Conservation (phyloP, 208 protist genomes). For the Zelonia costaricensis region DNA sequence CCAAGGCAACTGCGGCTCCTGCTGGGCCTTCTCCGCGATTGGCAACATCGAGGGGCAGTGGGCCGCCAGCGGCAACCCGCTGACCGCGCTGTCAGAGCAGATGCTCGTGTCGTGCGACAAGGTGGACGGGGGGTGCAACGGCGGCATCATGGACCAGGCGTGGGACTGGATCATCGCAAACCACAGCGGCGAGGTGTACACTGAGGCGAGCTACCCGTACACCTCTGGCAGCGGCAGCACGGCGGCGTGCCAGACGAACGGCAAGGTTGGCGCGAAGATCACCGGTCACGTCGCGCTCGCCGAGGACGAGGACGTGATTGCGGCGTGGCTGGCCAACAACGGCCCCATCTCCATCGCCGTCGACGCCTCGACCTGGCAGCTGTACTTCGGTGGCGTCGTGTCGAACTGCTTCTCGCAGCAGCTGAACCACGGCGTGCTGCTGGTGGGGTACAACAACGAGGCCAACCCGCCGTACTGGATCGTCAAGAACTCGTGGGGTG, state of each 20-base stretch:
- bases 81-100: slow-evolving; percentile 93
- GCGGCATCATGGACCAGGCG: slow-evolving; percentile 90
- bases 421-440: slow-evolving; percentile 91
- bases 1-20: slow-evolving; percentile 95
- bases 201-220: slow-evolving; percentile 90
- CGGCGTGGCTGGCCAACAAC: slow-evolving; percentile 57
- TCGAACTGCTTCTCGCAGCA: slow-evolving; percentile 56
- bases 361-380: slow-evolving; percentile 82
- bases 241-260: slow-evolving; percentile 35
- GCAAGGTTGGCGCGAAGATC: slow-evolving; percentile 72
- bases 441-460: slow-evolving; percentile 82
- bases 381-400: slow-evolving; percentile 82
- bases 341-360: slow-evolving; percentile 93
- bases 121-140: slow-evolving; percentile 87
- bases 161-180: slow-evolving; percentile 81
- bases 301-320: slow-evolving; percentile 76
- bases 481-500: slow-evolving; percentile 92
- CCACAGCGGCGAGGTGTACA: slow-evolving; percentile 61
- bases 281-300: slow-evolving; percentile 63
- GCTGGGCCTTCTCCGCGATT: slow-evolving; percentile 96
- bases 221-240: slow-evolving; percentile 47
- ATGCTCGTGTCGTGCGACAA: slow-evolving; percentile 94
- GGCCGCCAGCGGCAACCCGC: slow-evolving; percentile 42
- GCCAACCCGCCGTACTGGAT: slow-evolving; percentile 83
- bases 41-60: slow-evolving; percentile 90